Base-by-base conservation (phyloP, 495 filamentous ascomycete species). In the Talaromyces liani region DNA sequence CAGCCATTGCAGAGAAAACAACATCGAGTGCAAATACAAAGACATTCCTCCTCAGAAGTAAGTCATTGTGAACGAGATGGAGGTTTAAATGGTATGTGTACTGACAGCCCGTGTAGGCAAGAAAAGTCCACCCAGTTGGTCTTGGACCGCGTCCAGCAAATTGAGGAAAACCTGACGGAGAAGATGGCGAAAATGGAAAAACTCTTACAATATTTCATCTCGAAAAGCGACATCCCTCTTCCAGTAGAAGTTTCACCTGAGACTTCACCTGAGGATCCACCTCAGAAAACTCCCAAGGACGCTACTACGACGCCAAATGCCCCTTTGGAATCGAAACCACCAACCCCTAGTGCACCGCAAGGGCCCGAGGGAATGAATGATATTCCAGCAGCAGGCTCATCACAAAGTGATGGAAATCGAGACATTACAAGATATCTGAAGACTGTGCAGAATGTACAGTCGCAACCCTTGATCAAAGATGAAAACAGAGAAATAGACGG, bases 41-140 rank as follows among this genome's bases (percentile, higher is more conserved):
- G 84, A 84, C 71, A 78, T 87, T 18, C 82, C 82, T 25, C 82
- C 82, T 6, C 82, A 84, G 58, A 87, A 86, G 80, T 85, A 64
- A 58, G 79, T 75, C 14, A 41, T 56, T 56, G 0, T 22, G 10
- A 56, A 25, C 5, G 20, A n/a, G 3, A 29, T n/a, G 2, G 9
- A 27, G 25, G 53, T 29, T 22, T 25, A 54, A 20, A 7, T 29
- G 1, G 53, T 4, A 29, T 9, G 16, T 41, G 22, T 24, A 18
- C 24, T 51, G 6, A n/a, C 10, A 18, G 18, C 60, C 25, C 20
- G 58, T 47, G 6, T 22, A 77, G 75, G 61, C 77, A 80, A 65
- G 77, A 79, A 64, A 79, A 80, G 64, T 69, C 72, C 1, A 75
- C 74, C 3, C 76, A 81, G 54, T 25, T 71, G 22, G 25, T 79